These are phyloP conservation scores for Leptographium flavum DNA, from an alignment of 2,329 filamentous ascomycete genomes.

Conservation along the genomic window DNA sequence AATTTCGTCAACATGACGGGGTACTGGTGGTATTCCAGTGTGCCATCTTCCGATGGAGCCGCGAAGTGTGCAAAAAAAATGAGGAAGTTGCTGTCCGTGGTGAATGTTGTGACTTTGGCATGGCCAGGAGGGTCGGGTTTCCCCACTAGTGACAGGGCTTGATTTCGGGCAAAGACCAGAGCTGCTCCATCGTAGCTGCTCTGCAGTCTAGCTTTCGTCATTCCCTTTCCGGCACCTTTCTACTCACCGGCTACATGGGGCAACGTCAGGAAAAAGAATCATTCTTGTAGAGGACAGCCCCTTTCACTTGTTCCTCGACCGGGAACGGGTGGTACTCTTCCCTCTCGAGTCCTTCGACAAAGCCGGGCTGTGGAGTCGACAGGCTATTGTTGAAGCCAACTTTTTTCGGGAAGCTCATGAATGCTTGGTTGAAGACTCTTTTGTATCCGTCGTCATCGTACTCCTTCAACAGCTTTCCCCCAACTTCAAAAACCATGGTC, in stretches of 20 bases:
- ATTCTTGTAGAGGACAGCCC: conserved; percentile 12
- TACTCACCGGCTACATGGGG: conserved; percentile 17
- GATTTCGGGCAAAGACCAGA: conserved; percentile 15
- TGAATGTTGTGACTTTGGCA: conserved; percentile 15
- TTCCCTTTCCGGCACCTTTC: conserved; percentile 7
- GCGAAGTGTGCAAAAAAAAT: conserved; percentile 17
- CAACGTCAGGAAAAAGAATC: conserved; percentile 12
- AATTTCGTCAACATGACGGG: neutral
- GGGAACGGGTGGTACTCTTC: neutral
- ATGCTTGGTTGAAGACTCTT: neutral
- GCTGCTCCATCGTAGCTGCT: conserved; percentile 15
- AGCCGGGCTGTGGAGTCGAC: neutral
- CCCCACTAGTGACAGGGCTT: conserved; percentile 12
- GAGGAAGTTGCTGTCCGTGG: conserved; percentile 14
- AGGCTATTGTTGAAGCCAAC: neutral
- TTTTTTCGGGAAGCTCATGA: neutral
- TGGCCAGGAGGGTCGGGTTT: conserved; percentile 10
- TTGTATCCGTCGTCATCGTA: neutral
- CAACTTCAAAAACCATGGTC: neutral
- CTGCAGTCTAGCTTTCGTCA: conserved; percentile 10
- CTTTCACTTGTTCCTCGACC: neutral
- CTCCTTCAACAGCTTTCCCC: neutral
- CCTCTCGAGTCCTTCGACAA: neutral
- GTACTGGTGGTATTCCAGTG: conserved; percentile 2
- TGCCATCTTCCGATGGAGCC: conserved; percentile 5